Conservation (phyloP, 306 rosid species). For the Quercus variabilis region DNA sequence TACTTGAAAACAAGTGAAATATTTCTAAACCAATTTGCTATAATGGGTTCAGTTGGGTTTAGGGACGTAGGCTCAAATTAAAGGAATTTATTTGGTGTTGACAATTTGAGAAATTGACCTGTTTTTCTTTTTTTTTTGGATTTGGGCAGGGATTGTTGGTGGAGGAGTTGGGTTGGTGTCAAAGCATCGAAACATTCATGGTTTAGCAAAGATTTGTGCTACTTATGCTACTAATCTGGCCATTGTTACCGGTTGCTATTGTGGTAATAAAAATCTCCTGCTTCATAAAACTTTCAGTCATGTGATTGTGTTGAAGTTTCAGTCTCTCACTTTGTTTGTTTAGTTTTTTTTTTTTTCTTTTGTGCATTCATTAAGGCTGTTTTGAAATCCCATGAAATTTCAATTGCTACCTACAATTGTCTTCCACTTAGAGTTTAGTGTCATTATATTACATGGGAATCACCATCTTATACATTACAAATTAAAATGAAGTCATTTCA, state of each 20-base stretch:
- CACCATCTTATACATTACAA: background rate
- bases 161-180: slow-evolving; percentile 79
- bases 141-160: slow-evolving; percentile 66
- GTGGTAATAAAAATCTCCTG: slow-evolving; percentile 47
- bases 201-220: slow-evolving; percentile 56
- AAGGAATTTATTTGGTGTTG: background rate
- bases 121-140: background rate
- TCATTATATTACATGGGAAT: background rate
- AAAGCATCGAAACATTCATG: slow-evolving; percentile 66
- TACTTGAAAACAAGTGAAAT: background rate
- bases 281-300: slow-evolving; percentile 1
- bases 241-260: slow-evolving; percentile 74
- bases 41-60: slow-evolving; percentile 2
- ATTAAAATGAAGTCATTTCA: too few relatives aligned
- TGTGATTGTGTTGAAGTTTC: background rate
- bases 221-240: slow-evolving; percentile 75
- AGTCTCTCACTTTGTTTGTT: background rate
- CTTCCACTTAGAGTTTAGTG: background rate
- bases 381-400: background rate
- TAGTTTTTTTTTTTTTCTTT: background rate
- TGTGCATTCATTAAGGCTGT: background rate
- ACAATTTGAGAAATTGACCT: background rate
- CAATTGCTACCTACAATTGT: background rate
- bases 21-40: too few relatives aligned
- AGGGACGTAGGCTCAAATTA: background rate